These are phyloP conservation scores for Rubia occidens DNA, from an alignment of 305 asterid species.

Conservation along the genomic window DNA sequence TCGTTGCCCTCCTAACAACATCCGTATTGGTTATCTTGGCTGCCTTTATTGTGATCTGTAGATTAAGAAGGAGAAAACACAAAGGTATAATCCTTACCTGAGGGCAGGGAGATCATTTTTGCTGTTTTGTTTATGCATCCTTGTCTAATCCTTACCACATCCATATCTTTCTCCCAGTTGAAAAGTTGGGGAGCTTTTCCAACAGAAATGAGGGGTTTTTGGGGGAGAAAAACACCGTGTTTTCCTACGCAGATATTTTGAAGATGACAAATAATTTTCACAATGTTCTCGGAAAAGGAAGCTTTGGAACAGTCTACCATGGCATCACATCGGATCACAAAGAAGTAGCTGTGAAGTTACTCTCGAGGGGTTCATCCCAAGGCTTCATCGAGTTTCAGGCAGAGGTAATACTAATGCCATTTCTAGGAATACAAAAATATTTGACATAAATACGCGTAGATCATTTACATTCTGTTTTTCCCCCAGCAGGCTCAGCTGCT, in stretches of 20 bases:
- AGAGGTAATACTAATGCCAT: conserved; percentile 22
- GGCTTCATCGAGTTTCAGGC: conserved; percentile 26
- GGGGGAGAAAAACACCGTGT: conserved; percentile 13
- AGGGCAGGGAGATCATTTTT: no score
- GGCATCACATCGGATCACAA: conserved; percentile 18
- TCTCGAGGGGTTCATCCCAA: conserved; percentile 23
- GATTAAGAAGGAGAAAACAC: neutral
- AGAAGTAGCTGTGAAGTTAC: conserved; percentile 40
- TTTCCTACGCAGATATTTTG: conserved; percentile 25
- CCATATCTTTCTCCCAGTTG: no score
- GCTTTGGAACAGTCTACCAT: conserved; percentile 40
- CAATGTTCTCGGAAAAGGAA: conserved; percentile 35
- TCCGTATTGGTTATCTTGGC: conserved; percentile 10
- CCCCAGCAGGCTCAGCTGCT: conserved; percentile 25
- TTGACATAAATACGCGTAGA: no score
- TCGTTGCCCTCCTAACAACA: conserved; percentile 13
- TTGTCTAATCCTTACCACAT: no score
- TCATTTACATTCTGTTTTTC: neutral
- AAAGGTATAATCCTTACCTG: neutral
- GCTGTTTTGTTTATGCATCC: no score
- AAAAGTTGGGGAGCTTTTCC: no score
- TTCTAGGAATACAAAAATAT: no score
- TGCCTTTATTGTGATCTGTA: conserved; percentile 10
- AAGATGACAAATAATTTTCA: conserved; percentile 27
- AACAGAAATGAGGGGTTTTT: no score